phyloP scores from a whole-genome alignment of 2,329 filamentous ascomycete genomes.

The Colletotrichum sp. region DNA sequence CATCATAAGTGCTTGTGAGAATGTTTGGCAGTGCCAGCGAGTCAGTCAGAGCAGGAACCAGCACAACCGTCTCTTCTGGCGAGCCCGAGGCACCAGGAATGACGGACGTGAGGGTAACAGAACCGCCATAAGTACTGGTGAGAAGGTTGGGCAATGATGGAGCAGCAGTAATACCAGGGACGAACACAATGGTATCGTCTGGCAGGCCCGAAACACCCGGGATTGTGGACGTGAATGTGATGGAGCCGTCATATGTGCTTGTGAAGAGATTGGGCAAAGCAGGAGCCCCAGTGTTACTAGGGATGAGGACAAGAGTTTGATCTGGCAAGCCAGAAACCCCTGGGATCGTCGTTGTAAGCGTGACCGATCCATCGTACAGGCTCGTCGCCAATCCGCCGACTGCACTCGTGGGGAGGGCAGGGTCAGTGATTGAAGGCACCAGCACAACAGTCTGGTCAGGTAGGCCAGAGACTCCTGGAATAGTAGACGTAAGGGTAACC shows the following conservation, averaged over 20 bases:
- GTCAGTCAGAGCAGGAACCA: not conserved
- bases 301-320: not conserved
- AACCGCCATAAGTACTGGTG: not conserved
- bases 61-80: not conserved
- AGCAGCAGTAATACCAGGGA: not conserved
- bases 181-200: not conserved
- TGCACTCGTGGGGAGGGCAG: not conserved
- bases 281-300: not conserved
- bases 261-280: not conserved
- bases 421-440: not conserved
- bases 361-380: slow-evolving; percentile 3
- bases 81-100: not conserved
- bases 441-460: not conserved
- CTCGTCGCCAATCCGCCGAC: slow-evolving; percentile 1
- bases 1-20: not conserved
- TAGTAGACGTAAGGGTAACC: not conserved
- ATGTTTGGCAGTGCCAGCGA: not conserved
- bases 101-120: not conserved
- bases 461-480: not conserved
- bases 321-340: not conserved
- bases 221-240: not conserved
- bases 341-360: not conserved
- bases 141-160: not conserved
- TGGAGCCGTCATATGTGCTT: slow-evolving; percentile 5
- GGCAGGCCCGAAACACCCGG: not conserved